Evolutionary conservation across 2,329 filamentous ascomycete genomes (phyloP).

Genomic region (Trichoderma sp.): DNA sequence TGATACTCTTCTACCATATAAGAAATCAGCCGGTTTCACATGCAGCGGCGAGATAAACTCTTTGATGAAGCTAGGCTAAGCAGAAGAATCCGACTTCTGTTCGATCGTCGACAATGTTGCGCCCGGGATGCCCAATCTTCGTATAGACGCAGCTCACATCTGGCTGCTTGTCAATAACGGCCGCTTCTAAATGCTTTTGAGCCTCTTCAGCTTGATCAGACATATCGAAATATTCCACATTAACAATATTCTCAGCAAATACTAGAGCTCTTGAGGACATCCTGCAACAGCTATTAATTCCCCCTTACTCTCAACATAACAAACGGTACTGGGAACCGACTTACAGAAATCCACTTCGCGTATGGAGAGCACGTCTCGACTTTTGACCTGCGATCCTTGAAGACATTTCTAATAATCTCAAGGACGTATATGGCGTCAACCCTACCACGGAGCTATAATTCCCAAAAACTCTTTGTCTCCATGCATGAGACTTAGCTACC

Average conservation of each 20-base stretch:
- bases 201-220: no score
- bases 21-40: neutral
- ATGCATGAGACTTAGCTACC: neutral
- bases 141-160: neutral
- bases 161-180: neutral
- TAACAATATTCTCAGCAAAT: neutral
- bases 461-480: neutral
- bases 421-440: neutral
- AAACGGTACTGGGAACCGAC: rapidly evolving
- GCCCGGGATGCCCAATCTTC: neutral
- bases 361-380: neutral
- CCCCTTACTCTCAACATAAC: neutral
- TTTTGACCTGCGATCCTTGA: neutral
- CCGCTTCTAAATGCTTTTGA: neutral
- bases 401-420: neutral
- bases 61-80: neutral
- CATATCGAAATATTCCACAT: neutral
- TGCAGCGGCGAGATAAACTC: neutral
- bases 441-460: neutral
- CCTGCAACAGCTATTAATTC: neutral
- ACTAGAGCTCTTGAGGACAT: neutral
- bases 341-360: neutral
- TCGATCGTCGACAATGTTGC: neutral
- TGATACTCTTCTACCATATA: neutral
- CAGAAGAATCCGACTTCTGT: neutral